These are phyloP conservation scores for Boechera retrofracta DNA, from an alignment of 345 rosid species.

Conservation along the genomic window DNA sequence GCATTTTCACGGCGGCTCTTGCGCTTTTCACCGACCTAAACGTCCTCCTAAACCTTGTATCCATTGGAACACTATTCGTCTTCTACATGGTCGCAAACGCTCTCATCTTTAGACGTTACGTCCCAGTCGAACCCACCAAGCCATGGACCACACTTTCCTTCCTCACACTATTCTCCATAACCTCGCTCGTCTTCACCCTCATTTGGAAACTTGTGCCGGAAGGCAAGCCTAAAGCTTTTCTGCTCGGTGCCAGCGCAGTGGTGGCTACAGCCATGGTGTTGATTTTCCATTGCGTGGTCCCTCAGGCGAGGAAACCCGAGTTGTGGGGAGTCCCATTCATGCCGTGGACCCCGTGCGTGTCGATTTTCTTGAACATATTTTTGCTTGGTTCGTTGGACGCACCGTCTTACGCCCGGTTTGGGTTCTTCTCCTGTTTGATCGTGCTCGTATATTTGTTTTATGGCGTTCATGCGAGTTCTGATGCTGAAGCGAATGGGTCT, in stretches of 20 bases:
- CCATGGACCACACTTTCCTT: slow-evolving; percentile 84
- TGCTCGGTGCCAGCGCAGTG: slow-evolving; percentile 55
- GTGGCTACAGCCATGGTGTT: slow-evolving; percentile 54
- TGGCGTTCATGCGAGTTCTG: slow-evolving; percentile 91
- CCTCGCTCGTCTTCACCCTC: slow-evolving; percentile 69
- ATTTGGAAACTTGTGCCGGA: slow-evolving; percentile 66
- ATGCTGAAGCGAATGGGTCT: slow-evolving; percentile 65
- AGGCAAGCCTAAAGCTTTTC: slow-evolving; percentile 57
- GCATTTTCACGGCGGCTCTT: slow-evolving; percentile 79
- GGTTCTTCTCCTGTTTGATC: slow-evolving; percentile 65
- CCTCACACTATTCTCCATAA: slow-evolving; percentile 61
- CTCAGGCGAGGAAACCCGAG: slow-evolving; percentile 73
- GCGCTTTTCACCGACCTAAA: slow-evolving; percentile 80
- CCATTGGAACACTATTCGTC: slow-evolving; percentile 92
- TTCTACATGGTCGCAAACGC: slow-evolving; percentile 98
- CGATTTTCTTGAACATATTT: slow-evolving; percentile 84
- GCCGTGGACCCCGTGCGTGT: slow-evolving; percentile 89
- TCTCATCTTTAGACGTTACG: slow-evolving; percentile 77
- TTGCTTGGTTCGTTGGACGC: slow-evolving; percentile 75
- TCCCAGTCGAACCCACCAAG: slow-evolving; percentile 60
- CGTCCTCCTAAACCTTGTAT: slow-evolving; percentile 78
- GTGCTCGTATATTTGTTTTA: slow-evolving; percentile 73
- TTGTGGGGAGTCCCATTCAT: slow-evolving; percentile 91
- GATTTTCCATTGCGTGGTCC: slow-evolving; percentile 60
- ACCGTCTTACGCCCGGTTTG: slow-evolving; percentile 72